Evolutionary conservation across 495 filamentous ascomycete species (phyloP).

Genomic region (Clohesyomyces aquaticus): DNA sequence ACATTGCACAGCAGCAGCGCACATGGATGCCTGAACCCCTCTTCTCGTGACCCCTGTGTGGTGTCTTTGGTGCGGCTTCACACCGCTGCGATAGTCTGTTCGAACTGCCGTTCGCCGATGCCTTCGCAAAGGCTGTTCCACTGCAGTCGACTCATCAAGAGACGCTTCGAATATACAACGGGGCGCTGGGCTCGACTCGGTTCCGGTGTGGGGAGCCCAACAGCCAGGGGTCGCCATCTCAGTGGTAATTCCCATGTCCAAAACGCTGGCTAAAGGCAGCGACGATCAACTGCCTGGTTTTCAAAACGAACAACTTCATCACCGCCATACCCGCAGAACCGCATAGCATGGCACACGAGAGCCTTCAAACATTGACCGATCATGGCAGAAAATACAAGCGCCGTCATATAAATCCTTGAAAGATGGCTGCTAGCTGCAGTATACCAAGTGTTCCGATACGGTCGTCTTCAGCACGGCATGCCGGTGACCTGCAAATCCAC

Average conservation of each 20-base stretch:
- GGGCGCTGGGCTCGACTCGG: not conserved
- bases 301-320: constrained; percentile 12
- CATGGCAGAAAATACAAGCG: constrained; percentile 27
- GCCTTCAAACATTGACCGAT: constrained; percentile 13
- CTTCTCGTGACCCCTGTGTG: constrained; percentile 4
- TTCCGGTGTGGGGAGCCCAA: constrained; percentile 13
- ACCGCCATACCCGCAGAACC: constrained; percentile 14
- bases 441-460: not conserved
- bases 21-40: constrained; percentile 17
- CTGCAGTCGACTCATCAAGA: not conserved
- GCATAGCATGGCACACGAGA: not conserved
- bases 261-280: not conserved
- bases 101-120: constrained; percentile 25
- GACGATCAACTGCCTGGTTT: not conserved
- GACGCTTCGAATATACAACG: constrained; percentile 17
- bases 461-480: constrained; percentile 18
- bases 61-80: not conserved
- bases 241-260: constrained; percentile 1
- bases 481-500: constrained; percentile 20
- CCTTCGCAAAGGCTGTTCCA: not conserved
- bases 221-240: constrained; percentile 3
- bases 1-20: constrained; percentile 1
- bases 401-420: constrained; percentile 16
- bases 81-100: not conserved
- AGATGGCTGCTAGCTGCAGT: not conserved